phyloP scores from a whole-genome alignment of 768 basidiomycete genomes.

The Trametes cubensis region DNA sequence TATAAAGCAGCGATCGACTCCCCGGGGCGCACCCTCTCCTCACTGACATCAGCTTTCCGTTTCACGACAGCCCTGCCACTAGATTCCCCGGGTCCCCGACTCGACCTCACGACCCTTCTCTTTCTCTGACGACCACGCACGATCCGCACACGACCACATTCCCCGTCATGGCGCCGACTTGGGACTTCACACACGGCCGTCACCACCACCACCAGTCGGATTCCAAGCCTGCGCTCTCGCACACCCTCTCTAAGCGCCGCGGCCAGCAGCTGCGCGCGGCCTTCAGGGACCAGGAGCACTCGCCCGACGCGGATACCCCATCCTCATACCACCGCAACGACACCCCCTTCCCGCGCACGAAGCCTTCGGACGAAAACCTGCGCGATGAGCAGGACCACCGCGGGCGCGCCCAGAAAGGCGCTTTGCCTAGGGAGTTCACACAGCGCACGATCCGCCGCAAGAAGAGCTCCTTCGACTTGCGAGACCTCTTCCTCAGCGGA shows the following conservation, averaged over 20 bases:
- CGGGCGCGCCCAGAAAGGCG: background rate
- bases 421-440: background rate
- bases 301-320: conserved; percentile 2
- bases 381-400: background rate
- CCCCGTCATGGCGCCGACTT: conserved; percentile 2
- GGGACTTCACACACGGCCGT: conserved; percentile 6
- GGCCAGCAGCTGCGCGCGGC: conserved; percentile 7
- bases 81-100: background rate
- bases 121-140: background rate
- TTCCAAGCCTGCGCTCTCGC: conserved; percentile 3
- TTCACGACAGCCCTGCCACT: background rate
- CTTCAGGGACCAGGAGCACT: background rate
- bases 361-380: background rate
- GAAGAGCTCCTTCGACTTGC: conserved; percentile 33
- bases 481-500: conserved; percentile 28
- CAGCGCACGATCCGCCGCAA: conserved; percentile 30
- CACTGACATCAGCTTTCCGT: conserved; percentile 9
- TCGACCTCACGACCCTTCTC: conserved; percentile 4
- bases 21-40: background rate
- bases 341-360: background rate
- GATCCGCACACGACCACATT: background rate
- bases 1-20: background rate
- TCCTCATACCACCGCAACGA: background rate
- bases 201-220: background rate
- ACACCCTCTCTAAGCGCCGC: conserved; percentile 8